Conservation (phyloP, 129 eudicot species). For the Saussurea involucrata region DNA sequence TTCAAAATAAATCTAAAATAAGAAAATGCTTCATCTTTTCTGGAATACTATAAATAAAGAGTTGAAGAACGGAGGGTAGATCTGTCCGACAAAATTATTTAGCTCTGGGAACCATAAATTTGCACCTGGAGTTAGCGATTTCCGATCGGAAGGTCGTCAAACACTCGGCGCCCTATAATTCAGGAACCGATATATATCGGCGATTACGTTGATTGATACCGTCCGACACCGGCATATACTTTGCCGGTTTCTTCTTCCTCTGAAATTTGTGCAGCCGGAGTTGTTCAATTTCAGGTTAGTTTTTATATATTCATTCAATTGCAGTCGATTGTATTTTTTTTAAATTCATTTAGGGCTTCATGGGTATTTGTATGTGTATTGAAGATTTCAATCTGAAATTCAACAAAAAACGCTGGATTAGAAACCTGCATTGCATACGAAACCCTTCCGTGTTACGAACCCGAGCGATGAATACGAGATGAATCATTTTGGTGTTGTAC, state of each 20-base stretch:
- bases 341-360: slow-evolving; percentile 8
- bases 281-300: slow-evolving; percentile 7
- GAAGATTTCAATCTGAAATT: neutral
- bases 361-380: neutral
- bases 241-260: slow-evolving; percentile 9
- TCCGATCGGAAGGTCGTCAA: slow-evolving; percentile 17
- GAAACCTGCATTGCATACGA: slow-evolving; percentile 22
- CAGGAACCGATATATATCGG: slow-evolving; percentile 5
- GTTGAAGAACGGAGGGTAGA: neutral
- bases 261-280: slow-evolving; percentile 21
- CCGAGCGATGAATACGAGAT: slow-evolving; percentile 23
- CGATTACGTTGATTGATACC: neutral
- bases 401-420: slow-evolving; percentile 11
- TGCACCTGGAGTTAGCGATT: slow-evolving; percentile 5
- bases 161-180: slow-evolving; percentile 7
- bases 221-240: slow-evolving; percentile 21
- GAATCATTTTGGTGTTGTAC: slow-evolving; percentile 24
- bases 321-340: neutral
- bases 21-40: neutral
- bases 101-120: neutral
- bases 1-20: too few species aligned
- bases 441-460: slow-evolving; percentile 9
- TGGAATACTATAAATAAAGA: neutral
- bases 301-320: neutral
- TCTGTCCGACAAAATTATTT: neutral